phyloP scores from a whole-genome alignment of 257 asterid species.

The Solanum virginianum region DNA sequence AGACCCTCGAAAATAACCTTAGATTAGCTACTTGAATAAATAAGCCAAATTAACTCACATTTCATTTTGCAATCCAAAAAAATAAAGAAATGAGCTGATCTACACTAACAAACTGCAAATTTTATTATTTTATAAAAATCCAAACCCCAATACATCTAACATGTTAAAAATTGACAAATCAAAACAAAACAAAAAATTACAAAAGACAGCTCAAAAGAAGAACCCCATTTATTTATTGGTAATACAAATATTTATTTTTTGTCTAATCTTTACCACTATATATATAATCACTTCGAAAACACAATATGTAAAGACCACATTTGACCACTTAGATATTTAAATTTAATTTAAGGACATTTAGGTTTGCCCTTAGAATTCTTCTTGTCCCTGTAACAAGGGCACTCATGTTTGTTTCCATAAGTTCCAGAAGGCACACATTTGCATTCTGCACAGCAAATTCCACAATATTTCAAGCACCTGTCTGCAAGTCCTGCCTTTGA shows the following conservation, averaged over 20 bases:
- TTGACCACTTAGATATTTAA: neutral
- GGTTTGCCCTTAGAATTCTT: conserved; percentile 51
- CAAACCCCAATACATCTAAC: neutral
- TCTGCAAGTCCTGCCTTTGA: conserved; percentile 42
- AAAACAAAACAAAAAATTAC: neutral
- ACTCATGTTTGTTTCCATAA: conserved; percentile 50
- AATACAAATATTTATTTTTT: neutral
- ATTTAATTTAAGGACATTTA: conserved; percentile 41
- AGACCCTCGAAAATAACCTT: too few species aligned
- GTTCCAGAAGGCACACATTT: conserved; percentile 72
- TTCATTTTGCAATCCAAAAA: too few species aligned
- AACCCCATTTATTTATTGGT: neutral
- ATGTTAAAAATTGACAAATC: neutral
- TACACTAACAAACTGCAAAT: neutral
- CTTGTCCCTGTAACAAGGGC: conserved; percentile 66
- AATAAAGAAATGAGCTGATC: too few species aligned
- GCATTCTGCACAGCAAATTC: conserved; percentile 50
- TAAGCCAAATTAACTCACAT: too few species aligned
- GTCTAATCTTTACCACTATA: neutral
- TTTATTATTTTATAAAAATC: neutral
- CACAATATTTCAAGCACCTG: conserved; percentile 48
- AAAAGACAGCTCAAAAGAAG: neutral
- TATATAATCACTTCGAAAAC: neutral
- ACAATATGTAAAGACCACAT: neutral
- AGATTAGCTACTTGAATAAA: too few species aligned